Evolutionary conservation across 306 rosid genomes (phyloP).

Genomic region (Begonia loranthoides): DNA sequence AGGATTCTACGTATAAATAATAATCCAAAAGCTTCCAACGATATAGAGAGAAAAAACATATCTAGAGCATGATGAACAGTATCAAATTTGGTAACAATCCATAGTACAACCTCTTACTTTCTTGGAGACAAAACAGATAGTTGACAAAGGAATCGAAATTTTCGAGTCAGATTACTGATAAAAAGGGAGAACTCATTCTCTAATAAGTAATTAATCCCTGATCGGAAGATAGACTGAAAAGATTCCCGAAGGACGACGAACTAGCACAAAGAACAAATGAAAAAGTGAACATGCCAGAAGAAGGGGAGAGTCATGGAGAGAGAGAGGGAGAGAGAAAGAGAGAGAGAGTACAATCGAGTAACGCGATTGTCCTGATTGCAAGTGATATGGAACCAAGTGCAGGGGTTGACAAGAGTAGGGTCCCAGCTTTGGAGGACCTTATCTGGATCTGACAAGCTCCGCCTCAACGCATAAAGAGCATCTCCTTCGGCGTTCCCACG

Average conservation of each 20-base stretch:
- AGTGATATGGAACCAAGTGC: constrained; percentile 97
- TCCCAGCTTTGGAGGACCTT: constrained; percentile 97
- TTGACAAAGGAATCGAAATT: too few relatives aligned
- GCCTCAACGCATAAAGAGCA: constrained; percentile 64
- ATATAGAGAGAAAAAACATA: too few relatives aligned
- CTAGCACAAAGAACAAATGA: too few relatives aligned
- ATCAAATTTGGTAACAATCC: too few relatives aligned
- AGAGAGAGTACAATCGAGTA: constrained; percentile 59
- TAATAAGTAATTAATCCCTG: neutral
- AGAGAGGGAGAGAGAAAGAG: constrained; percentile 3
- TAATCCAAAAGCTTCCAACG: too few relatives aligned
- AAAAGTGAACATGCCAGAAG: too few relatives aligned
- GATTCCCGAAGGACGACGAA: neutral
- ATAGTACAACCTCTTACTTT: too few relatives aligned
- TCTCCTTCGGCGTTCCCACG: constrained; percentile 75
- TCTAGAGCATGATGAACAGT: too few relatives aligned
- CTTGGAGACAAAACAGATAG: too few relatives aligned
- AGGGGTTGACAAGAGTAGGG: constrained; percentile 89
- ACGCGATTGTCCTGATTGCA: constrained; percentile 85
- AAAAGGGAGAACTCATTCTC: too few relatives aligned
- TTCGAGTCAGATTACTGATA: too few relatives aligned
- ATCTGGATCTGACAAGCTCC: constrained; percentile 73
- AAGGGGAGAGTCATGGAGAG: neutral
- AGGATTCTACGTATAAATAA: too few relatives aligned
- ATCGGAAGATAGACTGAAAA: neutral